phyloP scores from a whole-genome alignment of 257 asterid genomes.

The Ophiorrhiza pumila region DNA sequence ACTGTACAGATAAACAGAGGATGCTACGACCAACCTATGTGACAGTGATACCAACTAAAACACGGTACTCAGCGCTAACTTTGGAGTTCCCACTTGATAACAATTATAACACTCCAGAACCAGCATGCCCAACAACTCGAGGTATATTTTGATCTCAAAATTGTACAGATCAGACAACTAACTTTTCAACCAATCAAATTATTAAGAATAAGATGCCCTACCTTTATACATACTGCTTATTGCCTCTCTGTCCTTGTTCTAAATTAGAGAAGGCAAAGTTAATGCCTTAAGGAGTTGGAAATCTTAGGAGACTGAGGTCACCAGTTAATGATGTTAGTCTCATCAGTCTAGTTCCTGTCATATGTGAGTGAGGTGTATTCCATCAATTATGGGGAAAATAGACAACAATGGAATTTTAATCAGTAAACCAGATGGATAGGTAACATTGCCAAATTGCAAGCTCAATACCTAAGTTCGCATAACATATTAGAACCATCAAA shows the following conservation, averaged over 20 bases:
- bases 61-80: neutral
- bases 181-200: neutral
- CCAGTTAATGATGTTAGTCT: neutral
- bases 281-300: neutral
- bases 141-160: neutral
- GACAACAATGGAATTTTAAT: neutral
- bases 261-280: neutral
- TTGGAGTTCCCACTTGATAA: neutral
- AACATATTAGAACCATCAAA: neutral
- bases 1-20: neutral
- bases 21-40: neutral
- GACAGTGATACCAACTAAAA: neutral
- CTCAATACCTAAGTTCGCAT: neutral
- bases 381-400: neutral
- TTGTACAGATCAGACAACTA: neutral
- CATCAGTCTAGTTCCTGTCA: neutral
- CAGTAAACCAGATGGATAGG: neutral
- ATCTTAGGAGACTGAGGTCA: neutral
- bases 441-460: neutral
- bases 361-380: neutral
- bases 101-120: too few relatives aligned
- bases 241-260: neutral
- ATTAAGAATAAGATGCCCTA: neutral
- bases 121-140: neutral
- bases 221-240: neutral